A percentile compares a stretch with the other conserved stretches of the same genome.
phyloP scores from a whole-genome alignment of 495 filamentous ascomycete genomes.

The Aspergillus diversus region DNA sequence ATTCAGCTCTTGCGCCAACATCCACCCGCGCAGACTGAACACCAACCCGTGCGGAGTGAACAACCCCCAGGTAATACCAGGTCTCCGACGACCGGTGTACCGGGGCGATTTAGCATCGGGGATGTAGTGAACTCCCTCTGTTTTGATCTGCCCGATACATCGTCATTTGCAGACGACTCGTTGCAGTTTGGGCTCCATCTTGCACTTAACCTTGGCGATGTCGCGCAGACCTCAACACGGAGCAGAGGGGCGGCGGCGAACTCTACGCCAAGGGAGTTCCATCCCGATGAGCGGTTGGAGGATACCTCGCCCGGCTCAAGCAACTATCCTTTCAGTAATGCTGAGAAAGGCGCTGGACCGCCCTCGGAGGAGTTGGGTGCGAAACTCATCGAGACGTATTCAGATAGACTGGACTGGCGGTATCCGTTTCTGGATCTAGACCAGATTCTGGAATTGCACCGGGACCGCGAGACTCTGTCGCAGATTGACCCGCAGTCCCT shows the following conservation, averaged over 20 bases:
- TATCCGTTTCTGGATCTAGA: slow-evolving; percentile 54
- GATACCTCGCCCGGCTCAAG: too few species aligned
- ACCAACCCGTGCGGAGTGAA: too few species aligned
- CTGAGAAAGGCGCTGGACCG: slow-evolving; percentile 56
- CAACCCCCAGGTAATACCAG: slow-evolving; percentile 48
- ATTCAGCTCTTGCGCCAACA: slow-evolving; percentile 33
- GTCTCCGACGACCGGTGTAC: slow-evolving; percentile 28
- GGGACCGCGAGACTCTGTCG: slow-evolving; percentile 31
- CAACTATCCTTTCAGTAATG: slow-evolving; percentile 11
- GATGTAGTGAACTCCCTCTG: not conserved
- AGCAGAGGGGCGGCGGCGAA: not conserved
- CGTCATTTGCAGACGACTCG: not conserved
- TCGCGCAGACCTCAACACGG: not conserved
- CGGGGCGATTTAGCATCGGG: slow-evolving; percentile 22
- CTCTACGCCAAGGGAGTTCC: not conserved
- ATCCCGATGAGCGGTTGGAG: too few species aligned
- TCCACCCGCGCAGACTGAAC: slow-evolving; percentile 24
- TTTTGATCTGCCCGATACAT: not conserved
- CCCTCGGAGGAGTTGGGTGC: slow-evolving; percentile 53
- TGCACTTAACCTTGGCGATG: not conserved
- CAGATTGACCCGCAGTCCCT: slow-evolving; percentile 11
- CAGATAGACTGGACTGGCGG: slow-evolving; percentile 46
- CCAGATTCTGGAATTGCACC: slow-evolving; percentile 49
- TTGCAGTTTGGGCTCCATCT: slow-evolving; percentile 2
- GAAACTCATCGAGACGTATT: slow-evolving; percentile 49